Conservation (phyloP, 306 rosid genomes). For the Echinosophora koreensis region DNA sequence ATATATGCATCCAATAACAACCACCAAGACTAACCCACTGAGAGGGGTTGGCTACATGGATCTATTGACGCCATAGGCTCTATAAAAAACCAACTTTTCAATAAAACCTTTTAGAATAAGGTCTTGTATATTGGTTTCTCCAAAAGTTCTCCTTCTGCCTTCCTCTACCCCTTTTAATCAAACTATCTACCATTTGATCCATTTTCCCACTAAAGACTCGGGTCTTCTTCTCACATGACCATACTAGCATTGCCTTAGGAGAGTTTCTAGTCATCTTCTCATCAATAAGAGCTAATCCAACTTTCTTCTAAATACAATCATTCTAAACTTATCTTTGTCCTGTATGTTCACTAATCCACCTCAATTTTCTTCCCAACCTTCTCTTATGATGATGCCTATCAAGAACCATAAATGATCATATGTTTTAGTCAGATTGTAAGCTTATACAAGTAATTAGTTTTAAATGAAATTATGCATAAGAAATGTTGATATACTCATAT, state of each 20-base stretch:
- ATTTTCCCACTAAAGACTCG: slow-evolving; percentile 19
- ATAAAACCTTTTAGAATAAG: neutral
- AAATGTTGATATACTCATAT: neutral
- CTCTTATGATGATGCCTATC: neutral
- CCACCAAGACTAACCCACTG: slow-evolving; percentile 5
- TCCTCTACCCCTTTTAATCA: neutral
- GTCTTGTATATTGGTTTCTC: neutral
- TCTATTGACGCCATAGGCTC: neutral
- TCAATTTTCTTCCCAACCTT: neutral
- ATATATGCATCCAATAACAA: neutral
- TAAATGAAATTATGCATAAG: neutral
- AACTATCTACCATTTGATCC: slow-evolving; percentile 22
- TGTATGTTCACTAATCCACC: no score
- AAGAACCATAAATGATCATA: neutral
- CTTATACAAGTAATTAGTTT: neutral
- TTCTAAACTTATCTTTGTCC: neutral
- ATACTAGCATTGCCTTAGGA: neutral
- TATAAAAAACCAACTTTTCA: neutral
- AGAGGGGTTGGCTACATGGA: neutral
- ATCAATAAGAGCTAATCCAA: slow-evolving; percentile 27
- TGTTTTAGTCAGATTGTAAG: neutral
- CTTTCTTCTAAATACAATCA: slow-evolving; percentile 9
- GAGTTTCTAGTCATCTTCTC: neutral
- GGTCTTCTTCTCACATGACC: neutral
- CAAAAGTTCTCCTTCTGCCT: neutral